These are phyloP conservation scores for Gnaphalium uliginosum DNA, from an alignment of 129 eudicot genomes.

Conservation along the genomic window DNA sequence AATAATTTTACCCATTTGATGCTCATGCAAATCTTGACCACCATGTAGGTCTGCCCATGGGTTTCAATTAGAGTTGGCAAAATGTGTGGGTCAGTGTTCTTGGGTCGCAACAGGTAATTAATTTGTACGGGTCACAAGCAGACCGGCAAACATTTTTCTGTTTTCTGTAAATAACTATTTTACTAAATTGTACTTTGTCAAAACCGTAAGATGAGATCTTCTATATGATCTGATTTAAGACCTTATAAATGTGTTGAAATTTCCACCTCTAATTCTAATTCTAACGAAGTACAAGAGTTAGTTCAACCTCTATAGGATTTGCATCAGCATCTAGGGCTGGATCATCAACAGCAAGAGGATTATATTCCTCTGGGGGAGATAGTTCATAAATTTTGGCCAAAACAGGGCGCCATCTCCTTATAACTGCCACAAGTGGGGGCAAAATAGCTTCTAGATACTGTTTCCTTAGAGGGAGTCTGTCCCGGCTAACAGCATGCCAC, in stretches of 20 bases:
- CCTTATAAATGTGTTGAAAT: too few relatives aligned
- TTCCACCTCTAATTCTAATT: too few relatives aligned
- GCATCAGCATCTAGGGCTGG: constrained; percentile 78
- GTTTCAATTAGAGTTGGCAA: not conserved
- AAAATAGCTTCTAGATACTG: constrained; percentile 74
- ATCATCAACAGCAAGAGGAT: constrained; percentile 80
- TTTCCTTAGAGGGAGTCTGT: constrained; percentile 68
- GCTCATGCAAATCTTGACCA: not conserved
- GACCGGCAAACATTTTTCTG: too few relatives aligned
- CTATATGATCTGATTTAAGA: too few relatives aligned
- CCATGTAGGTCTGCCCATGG: not conserved
- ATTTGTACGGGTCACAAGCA: too few relatives aligned
- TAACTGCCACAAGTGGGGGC: constrained; percentile 83
- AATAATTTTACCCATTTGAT: not conserved
- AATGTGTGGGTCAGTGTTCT: too few relatives aligned
- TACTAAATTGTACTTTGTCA: too few relatives aligned
- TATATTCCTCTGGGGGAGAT: constrained; percentile 66
- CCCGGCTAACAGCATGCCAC: constrained; percentile 78
- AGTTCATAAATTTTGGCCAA: constrained; percentile 85
- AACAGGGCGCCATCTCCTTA: constrained; percentile 88
- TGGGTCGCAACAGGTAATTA: too few relatives aligned
- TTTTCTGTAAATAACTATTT: too few relatives aligned
- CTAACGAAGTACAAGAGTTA: too few relatives aligned
- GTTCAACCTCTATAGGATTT: constrained; percentile 68
- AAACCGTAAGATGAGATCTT: too few relatives aligned